These are phyloP conservation scores for Podospora bellae-mahoneyi DNA, from an alignment of 495 filamentous ascomycete genomes.

Conservation along the genomic window DNA sequence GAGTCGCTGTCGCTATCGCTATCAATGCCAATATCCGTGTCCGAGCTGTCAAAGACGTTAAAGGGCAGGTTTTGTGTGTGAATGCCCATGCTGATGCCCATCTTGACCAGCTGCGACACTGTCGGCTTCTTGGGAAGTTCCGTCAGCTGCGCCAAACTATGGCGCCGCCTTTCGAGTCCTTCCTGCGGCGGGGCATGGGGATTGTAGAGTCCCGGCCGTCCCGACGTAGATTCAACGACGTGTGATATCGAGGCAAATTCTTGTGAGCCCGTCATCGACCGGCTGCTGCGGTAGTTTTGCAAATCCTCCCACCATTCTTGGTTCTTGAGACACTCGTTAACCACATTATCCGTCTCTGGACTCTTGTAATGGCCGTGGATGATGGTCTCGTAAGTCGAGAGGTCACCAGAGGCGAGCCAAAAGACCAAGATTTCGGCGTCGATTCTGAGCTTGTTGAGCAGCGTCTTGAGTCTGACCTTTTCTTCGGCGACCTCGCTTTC, in stretches of 20 bases:
- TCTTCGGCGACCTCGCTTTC: constrained; percentile 82
- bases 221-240: constrained; percentile 36
- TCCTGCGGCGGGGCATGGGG: constrained; percentile 27
- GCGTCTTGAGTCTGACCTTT: constrained; percentile 63
- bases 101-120: constrained; percentile 58
- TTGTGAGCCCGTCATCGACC: constrained; percentile 49
- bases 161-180: constrained; percentile 29
- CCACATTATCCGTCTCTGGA: constrained; percentile 47
- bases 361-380: constrained; percentile 58
- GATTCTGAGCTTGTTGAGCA: constrained; percentile 78
- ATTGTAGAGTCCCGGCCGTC: constrained; percentile 32
- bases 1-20: constrained; percentile 48
- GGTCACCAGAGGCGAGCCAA: constrained; percentile 71
- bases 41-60: constrained; percentile 56
- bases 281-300: constrained; percentile 55
- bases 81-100: constrained; percentile 68
- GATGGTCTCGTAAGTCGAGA: constrained; percentile 73
- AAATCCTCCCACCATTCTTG: constrained; percentile 85
- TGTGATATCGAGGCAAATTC: constrained; percentile 33
- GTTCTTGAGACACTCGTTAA: constrained; percentile 59
- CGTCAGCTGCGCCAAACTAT: constrained; percentile 36
- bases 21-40: constrained; percentile 36
- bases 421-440: constrained; percentile 76
- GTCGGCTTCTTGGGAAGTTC: constrained; percentile 55
- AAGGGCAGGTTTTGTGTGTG: constrained; percentile 69